Conservation (phyloP, 2,329 filamentous ascomycete genomes). For the Colletotrichum sidae region DNA sequence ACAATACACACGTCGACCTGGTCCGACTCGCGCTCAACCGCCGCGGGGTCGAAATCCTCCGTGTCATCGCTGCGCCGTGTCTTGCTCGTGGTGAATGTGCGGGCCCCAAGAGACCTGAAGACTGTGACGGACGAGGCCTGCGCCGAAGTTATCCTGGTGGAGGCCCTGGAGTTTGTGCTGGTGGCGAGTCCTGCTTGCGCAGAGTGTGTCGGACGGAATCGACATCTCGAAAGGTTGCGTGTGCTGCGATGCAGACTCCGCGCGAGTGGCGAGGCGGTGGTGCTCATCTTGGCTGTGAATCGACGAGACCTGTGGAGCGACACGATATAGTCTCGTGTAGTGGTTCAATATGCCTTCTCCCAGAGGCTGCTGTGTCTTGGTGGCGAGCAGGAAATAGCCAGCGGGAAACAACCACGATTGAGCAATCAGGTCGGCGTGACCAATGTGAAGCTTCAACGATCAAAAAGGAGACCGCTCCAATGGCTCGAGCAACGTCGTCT, state of each 20-base stretch:
- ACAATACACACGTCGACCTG: slow-evolving; percentile 97
- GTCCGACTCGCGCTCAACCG: slow-evolving; percentile 87
- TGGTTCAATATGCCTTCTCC: too few relatives aligned
- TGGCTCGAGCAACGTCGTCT: background rate
- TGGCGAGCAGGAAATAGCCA: too few relatives aligned
- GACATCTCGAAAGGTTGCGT: slow-evolving; percentile 45
- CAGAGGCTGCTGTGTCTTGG: too few relatives aligned
- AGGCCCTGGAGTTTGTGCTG: slow-evolving; percentile 4
- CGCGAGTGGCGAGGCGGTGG: slow-evolving; percentile 46
- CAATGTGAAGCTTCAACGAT: background rate
- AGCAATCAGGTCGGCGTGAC: too few relatives aligned
- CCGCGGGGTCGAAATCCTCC: slow-evolving; percentile 74
- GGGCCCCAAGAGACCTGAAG: slow-evolving; percentile 24
- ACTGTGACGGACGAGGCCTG: slow-evolving; percentile 13
- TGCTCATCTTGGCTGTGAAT: slow-evolving; percentile 22
- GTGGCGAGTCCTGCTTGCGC: slow-evolving; percentile 27
- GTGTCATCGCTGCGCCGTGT: slow-evolving; percentile 41
- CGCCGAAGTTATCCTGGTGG: slow-evolving; percentile 12
- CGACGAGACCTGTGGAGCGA: too few relatives aligned
- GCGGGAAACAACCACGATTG: too few relatives aligned
- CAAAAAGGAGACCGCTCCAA: background rate
- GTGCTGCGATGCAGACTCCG: slow-evolving; percentile 54
- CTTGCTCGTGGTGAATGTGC: slow-evolving; percentile 36
- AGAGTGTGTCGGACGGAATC: slow-evolving; percentile 43
- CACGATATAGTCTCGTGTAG: too few relatives aligned